These are phyloP conservation scores for Myriosclerotinia curreyana DNA, from an alignment of 2,329 filamentous ascomycete species.

Conservation along the genomic window DNA sequence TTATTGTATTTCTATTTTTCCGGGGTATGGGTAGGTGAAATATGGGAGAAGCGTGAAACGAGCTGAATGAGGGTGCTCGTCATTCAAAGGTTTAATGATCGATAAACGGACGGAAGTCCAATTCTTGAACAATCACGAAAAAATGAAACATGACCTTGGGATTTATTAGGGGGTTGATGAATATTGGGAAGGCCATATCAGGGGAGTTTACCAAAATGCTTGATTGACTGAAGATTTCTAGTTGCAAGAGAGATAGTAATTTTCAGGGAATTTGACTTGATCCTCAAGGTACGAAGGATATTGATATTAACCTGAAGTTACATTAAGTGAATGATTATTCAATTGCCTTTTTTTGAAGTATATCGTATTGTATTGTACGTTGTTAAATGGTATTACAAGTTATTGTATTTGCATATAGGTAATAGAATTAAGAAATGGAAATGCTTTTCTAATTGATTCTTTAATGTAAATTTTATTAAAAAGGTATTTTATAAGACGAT, in stretches of 20 bases:
- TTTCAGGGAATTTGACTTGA: too few species aligned
- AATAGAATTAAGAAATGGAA: too few species aligned
- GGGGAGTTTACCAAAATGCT: not conserved
- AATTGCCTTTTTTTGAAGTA: too few species aligned
- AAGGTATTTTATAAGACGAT: too few species aligned
- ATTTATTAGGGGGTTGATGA: not conserved
- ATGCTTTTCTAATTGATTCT: too few species aligned
- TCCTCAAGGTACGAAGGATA: too few species aligned
- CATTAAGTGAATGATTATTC: too few species aligned
- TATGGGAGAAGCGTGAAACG: not conserved
- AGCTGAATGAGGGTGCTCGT: not conserved
- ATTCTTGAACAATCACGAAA: not conserved
- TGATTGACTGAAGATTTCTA: not conserved
- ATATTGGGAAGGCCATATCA: not conserved
- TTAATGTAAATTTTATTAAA: too few species aligned
- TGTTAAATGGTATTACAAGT: not conserved
- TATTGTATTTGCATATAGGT: not conserved
- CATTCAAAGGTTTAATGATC: not conserved
- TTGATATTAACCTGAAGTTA: too few species aligned
- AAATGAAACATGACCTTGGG: not conserved
- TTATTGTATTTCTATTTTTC: constrained; percentile 26
- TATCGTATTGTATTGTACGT: too few species aligned
- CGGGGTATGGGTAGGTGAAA: not conserved
- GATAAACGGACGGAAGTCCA: not conserved
- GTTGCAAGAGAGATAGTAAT: too few species aligned